Evolutionary conservation across 2,329 filamentous ascomycete genomes (phyloP).

Genomic region (Diplodia seriata): DNA sequence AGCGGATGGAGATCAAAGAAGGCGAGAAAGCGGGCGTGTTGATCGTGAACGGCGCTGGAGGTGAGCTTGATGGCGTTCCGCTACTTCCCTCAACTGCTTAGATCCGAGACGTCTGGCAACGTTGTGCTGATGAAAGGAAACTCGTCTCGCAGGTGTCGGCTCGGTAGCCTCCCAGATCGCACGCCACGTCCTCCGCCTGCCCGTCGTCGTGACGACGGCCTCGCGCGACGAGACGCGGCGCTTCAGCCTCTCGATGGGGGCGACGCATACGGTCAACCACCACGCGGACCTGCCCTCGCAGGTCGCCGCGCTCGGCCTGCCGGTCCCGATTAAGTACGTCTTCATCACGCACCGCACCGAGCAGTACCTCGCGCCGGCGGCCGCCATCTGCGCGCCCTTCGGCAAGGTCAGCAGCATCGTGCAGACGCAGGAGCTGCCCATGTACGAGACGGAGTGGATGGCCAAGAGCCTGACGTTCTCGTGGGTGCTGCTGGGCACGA

Average conservation of each 20-base stretch:
- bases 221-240: conserved; percentile 50
- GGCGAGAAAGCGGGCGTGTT: conserved; percentile 45
- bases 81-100: background rate
- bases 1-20: conserved; percentile 51
- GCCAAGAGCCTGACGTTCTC: conserved; percentile 53
- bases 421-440: conserved; percentile 50
- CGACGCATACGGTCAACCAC: conserved; percentile 55
- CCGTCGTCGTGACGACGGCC: conserved; percentile 54
- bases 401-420: conserved; percentile 57
- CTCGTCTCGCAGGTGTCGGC: conserved; percentile 44
- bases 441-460: conserved; percentile 57
- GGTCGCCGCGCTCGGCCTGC: conserved; percentile 46
- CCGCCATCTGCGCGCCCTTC: conserved; percentile 52
- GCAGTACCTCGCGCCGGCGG: conserved; percentile 50
- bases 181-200: conserved; percentile 48
- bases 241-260: conserved; percentile 52
- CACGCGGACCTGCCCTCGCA: conserved; percentile 50
- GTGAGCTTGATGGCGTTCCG: conserved; percentile 28
- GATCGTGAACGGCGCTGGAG: conserved; percentile 57
- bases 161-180: conserved; percentile 56
- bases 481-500: conserved; percentile 53
- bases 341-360: conserved; percentile 54
- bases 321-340: conserved; percentile 52
- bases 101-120: background rate
- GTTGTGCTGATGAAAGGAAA: background rate